Base-by-base conservation (phyloP, 305 asterid genomes). In the Fraxinus angustifolia region DNA sequence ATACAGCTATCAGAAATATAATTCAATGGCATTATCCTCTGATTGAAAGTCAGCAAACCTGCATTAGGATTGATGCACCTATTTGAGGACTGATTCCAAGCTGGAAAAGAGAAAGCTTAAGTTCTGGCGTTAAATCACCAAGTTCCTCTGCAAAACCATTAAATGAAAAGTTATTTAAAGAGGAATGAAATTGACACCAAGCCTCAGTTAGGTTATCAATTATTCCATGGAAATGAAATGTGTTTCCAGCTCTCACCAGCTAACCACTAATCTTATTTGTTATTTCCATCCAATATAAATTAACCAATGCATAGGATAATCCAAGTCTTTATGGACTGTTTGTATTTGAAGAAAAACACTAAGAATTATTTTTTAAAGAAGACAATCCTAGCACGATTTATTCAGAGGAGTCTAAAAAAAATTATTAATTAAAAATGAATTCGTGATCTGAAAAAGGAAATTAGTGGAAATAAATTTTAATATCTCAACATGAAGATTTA, bases 71-170 rank as follows among this genome's bases (percentile, higher is more conserved):
- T 76, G 99, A 96, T 81, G 99, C 98, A 19, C 89, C 98, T 81
- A 96, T 96, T 79, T 96, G 98, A 85, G 99, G 99, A 89, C 99
- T 91, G 83, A 96, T 91, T 77, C 99, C 99, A 71, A 96, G 97
- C 87, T 94, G 98, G 86, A 96, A 96, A 84, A 96, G 87, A 74
- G 98, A 96, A 30, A 96, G 97, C 93, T 96, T 95, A 75, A 96
- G 97, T 79, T 94, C 98, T 19, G 97, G 97, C 0, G 92, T 76
- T 75, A 90, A 84, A 86, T 93, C 97, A 35, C 98, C 99, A 80
- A 94, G 92, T 85, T 94, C 97, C 79, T 94, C 99, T 96, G 97
- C 88, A 89, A 73, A 83, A 76, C 17, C 80, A 62, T 26, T 11
- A 26, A 26, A 79, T 19, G 36, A 74, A 38, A 56, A 83, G 36